phyloP scores from a whole-genome alignment of 2,329 filamentous ascomycete species.

The Beauveria scarabaeidicola region DNA sequence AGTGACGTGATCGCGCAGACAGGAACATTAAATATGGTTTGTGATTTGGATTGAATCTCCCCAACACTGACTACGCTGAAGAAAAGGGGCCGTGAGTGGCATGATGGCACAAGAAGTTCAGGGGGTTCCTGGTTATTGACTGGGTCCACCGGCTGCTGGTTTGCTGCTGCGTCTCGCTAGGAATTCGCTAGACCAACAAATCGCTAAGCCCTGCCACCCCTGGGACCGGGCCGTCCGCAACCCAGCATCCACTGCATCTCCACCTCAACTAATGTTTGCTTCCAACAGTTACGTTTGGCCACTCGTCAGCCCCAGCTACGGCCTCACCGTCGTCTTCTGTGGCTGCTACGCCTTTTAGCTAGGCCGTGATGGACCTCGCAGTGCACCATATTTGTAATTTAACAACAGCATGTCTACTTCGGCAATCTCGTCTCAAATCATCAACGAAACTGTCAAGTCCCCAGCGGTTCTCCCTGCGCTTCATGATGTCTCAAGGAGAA shows the following conservation, averaged over 20 bases:
- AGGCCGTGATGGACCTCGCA: too few species aligned
- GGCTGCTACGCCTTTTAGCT: too few species aligned
- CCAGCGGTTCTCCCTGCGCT: too few species aligned
- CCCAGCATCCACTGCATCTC: neutral
- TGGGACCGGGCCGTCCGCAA: constrained; percentile 8
- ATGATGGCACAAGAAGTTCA: neutral
- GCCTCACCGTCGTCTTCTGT: too few species aligned
- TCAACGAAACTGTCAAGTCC: too few species aligned
- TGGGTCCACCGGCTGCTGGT: neutral
- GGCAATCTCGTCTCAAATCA: too few species aligned
- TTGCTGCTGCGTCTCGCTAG: neutral
- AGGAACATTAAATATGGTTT: neutral
- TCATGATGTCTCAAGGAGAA: too few species aligned
- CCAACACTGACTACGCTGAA: neutral
- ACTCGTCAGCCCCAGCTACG: too few species aligned
- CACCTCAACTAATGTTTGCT: neutral
- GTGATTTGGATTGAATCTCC: neutral
- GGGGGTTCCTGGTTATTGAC: neutral
- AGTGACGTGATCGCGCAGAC: neutral
- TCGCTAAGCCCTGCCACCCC: constrained; percentile 8
- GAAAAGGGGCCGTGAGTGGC: constrained; percentile 3
- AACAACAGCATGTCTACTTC: too few species aligned
- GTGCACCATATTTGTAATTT: too few species aligned
- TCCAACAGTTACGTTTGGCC: neutral
- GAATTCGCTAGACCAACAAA: constrained; percentile 2